A percentile compares a stretch with the other conserved stretches of the same genome.
Evolutionary conservation across 2,329 filamentous ascomycete genomes (phyloP).

Genomic region (Mariannaea elegans): DNA sequence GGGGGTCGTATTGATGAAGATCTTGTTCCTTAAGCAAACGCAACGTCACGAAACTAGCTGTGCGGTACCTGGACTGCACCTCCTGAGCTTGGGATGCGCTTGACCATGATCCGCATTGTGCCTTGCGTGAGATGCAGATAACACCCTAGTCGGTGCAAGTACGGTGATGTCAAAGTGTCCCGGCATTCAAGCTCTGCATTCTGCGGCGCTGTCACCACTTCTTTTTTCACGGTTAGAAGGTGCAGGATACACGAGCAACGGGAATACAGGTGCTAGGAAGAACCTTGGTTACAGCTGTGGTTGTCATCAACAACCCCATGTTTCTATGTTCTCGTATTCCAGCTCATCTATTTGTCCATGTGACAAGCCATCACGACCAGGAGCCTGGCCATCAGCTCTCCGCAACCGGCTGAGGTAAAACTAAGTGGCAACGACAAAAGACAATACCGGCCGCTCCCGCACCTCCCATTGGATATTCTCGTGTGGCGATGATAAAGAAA

Average conservation of each 20-base stretch:
- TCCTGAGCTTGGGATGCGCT: neutral
- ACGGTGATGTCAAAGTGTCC: slow-evolving; percentile 21
- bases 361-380: slow-evolving; percentile 3
- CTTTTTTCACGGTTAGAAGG: neutral
- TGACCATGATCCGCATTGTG: slow-evolving; percentile 7
- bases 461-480: slow-evolving; percentile 11
- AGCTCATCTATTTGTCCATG: slow-evolving; percentile 7
- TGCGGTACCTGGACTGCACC: neutral
- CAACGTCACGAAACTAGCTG: neutral
- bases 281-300: neutral
- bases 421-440: neutral
- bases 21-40: neutral
- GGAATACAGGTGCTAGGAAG: neutral
- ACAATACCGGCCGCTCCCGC: neutral
- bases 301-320: neutral
- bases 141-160: slow-evolving; percentile 11
- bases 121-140: slow-evolving; percentile 5
- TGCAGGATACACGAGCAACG: neutral
- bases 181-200: neutral
- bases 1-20: neutral
- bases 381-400: neutral
- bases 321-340: neutral
- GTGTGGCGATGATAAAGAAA: slow-evolving; percentile 15
- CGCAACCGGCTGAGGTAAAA: neutral
- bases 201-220: neutral